Evolutionary conservation across 1,139 yeast species (phyloP).

Genomic region (Blastobotrys persicus): DNA sequence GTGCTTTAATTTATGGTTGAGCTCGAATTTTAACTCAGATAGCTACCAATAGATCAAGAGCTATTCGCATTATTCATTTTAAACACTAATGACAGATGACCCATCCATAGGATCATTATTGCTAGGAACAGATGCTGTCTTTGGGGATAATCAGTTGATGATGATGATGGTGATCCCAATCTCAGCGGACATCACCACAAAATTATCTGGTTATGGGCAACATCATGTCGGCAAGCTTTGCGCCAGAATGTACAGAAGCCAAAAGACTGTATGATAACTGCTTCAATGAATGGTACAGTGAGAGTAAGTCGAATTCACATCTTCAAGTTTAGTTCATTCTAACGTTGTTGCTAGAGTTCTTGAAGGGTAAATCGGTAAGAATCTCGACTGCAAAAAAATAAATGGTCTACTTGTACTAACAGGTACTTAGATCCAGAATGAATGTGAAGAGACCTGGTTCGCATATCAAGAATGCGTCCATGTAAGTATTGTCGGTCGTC

Average conservation of each 20-base stretch:
- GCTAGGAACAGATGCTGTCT: background rate
- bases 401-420: constrained; percentile 1
- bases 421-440: constrained; percentile 46
- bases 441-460: constrained; percentile 87
- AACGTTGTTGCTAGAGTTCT: constrained; percentile 45
- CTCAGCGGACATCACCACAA: background rate
- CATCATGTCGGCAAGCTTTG: constrained; percentile 85
- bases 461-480: constrained; percentile 84
- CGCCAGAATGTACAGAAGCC: constrained; percentile 91
- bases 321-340: constrained; percentile 2
- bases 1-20: no score
- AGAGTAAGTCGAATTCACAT: constrained; percentile 44
- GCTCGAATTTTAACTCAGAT: no score
- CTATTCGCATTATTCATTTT: no score
- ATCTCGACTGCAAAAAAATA: background rate
- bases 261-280: constrained; percentile 88
- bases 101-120: background rate
- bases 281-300: constrained; percentile 95
- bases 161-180: no score
- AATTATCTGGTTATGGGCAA: constrained; percentile 34
- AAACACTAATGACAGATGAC: no score
- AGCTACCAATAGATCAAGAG: no score
- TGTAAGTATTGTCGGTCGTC: constrained; percentile 34
- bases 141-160: constrained; percentile 18
- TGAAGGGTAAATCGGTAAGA: constrained; percentile 57